Conservation (phyloP, 1,284 basidiomycete species). For the Laetiporus sulphureus region DNA sequence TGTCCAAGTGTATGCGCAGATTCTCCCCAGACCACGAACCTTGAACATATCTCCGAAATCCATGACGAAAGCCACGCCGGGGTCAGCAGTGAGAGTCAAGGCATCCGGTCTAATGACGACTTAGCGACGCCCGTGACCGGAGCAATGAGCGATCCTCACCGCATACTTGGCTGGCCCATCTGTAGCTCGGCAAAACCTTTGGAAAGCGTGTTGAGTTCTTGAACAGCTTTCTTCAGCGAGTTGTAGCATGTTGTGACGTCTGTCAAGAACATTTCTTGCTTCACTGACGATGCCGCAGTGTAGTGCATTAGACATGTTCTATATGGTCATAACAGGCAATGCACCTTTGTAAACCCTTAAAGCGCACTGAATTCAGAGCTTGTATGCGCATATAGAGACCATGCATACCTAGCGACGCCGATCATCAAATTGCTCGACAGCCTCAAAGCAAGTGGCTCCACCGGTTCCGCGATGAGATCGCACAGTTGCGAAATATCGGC, state of each 20-base stretch:
- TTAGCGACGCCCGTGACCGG: not conserved
- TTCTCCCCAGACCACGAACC: constrained; percentile 36
- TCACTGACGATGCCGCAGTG: constrained; percentile 45
- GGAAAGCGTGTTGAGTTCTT: constrained; percentile 46
- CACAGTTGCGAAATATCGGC: constrained; percentile 80
- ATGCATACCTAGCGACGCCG: constrained; percentile 74
- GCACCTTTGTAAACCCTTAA: constrained; percentile 74
- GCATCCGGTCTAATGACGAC: constrained; percentile 48
- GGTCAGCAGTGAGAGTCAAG: constrained; percentile 54
- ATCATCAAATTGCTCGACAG: constrained; percentile 84
- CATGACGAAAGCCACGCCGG: constrained; percentile 42
- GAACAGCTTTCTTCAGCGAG: constrained; percentile 67
- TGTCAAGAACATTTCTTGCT: constrained; percentile 75
- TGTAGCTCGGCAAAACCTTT: constrained; percentile 46
- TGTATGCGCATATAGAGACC: constrained; percentile 14
- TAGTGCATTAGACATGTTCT: not conserved
- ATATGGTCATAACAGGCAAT: not conserved
- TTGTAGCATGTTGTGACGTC: constrained; percentile 74
- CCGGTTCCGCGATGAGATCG: constrained; percentile 69
- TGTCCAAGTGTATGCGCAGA: not conserved
- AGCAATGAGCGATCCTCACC: constrained; percentile 33
- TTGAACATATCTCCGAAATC: constrained; percentile 64
- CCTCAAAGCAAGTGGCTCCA: constrained; percentile 80
- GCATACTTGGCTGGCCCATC: constrained; percentile 60
- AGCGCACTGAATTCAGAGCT: constrained; percentile 1